A percentile compares a stretch with the other conserved stretches of the same genome.
These are phyloP conservation scores for Magnaporthiopsis poae DNA, from an alignment of 2,329 filamentous ascomycete species.

Conservation along the genomic window DNA sequence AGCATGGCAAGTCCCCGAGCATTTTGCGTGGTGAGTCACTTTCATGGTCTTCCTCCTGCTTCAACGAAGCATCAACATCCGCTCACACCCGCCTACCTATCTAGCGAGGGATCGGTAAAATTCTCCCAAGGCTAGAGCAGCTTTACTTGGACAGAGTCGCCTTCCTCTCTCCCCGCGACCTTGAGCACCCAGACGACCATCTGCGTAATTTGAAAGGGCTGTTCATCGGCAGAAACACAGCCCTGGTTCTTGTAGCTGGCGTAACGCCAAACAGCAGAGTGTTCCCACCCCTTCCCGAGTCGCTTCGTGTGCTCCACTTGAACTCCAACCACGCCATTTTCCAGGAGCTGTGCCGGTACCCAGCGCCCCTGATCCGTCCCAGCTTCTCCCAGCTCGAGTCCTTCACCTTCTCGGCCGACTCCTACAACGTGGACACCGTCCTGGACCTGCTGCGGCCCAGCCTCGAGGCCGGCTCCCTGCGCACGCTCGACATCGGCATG, in stretches of 20 bases:
- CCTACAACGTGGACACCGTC: constrained; percentile 1
- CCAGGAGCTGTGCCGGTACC: neutral
- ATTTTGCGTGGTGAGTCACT: neutral
- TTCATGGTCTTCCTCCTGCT: neutral
- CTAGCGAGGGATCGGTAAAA: neutral
- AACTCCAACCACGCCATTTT: neutral
- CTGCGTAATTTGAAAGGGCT: constrained; percentile 10
- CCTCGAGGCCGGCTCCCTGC: constrained; percentile 7
- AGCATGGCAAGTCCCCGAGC: neutral
- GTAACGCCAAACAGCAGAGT: neutral
- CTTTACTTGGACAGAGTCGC: constrained; percentile 8
- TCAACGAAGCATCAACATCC: neutral
- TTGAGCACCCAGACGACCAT: neutral
- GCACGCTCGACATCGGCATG: constrained; percentile 10
- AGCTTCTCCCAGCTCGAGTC: constrained; percentile 8
- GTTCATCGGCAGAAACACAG: constrained; percentile 6
- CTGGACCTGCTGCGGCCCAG: constrained; percentile 6
- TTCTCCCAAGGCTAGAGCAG: constrained; percentile 11
- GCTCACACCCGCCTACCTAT: neutral
- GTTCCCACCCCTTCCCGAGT: constrained; percentile 8
- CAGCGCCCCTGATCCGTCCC: neutral
- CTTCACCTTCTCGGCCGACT: constrained; percentile 8
- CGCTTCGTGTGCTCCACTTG: constrained; percentile 12
- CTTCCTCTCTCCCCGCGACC: neutral
- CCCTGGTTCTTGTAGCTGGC: neutral